Percentiles rank a stretch among this genome's conserved stretches.
These are phyloP conservation scores for Pseudofabraea citricarpa DNA, from an alignment of 2,329 filamentous ascomycete genomes.

Conservation along the genomic window DNA sequence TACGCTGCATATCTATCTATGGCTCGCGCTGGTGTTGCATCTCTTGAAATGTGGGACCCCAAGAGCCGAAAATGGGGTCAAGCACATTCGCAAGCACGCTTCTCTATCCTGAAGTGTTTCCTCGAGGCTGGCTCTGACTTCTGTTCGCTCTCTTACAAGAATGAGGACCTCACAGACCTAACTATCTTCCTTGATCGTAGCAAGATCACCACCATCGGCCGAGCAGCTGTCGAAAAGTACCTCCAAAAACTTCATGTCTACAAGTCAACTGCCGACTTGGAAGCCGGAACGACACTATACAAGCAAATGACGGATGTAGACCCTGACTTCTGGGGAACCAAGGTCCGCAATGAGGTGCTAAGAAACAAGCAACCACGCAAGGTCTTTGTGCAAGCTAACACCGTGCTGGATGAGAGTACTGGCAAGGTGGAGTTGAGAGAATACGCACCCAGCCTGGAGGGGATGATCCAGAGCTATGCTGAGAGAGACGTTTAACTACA, in stretches of 20 bases:
- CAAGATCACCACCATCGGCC: constrained; percentile 80
- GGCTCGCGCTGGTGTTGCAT: constrained; percentile 85
- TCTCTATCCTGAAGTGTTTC: constrained; percentile 82
- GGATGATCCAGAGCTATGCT: constrained; percentile 79
- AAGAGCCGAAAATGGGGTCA: constrained; percentile 90
- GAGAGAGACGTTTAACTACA: constrained; percentile 46
- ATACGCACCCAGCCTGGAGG: constrained; percentile 76
- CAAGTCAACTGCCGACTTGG: constrained; percentile 83
- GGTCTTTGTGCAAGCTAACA: constrained; percentile 94
- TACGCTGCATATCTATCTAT: constrained; percentile 88
- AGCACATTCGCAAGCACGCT: constrained; percentile 85
- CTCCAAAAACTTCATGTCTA: constrained; percentile 89
- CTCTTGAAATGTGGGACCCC: constrained; percentile 92
- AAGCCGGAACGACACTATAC: constrained; percentile 74
- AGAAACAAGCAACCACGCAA: constrained; percentile 78
- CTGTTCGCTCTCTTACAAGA: constrained; percentile 70
- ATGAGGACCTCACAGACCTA: constrained; percentile 70
- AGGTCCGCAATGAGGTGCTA: constrained; percentile 71
- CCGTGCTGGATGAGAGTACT: constrained; percentile 60
- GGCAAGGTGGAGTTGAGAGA: constrained; percentile 75
- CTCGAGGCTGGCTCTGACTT: constrained; percentile 82
- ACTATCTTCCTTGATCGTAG: constrained; percentile 77
- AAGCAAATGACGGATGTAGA: constrained; percentile 79
- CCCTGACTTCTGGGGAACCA: constrained; percentile 75
- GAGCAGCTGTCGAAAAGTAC: constrained; percentile 77